Conservation (phyloP, 163 green algal genomes). For the Scenedesmus sp. region DNA sequence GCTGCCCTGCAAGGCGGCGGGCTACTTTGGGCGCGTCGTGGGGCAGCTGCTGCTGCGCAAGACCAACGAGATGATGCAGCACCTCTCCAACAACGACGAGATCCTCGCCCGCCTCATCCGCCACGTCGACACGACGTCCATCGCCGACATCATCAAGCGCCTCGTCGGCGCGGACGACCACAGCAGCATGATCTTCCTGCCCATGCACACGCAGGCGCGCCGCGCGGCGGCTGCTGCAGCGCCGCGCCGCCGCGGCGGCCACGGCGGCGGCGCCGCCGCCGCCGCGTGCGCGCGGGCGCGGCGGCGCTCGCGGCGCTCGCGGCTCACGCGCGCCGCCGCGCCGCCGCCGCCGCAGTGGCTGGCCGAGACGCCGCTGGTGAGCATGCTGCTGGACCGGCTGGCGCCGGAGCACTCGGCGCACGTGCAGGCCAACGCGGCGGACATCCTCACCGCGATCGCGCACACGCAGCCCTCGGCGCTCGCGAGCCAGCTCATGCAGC, state of each 20-base stretch:
- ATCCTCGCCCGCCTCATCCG: constrained; percentile 77
- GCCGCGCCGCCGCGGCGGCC: too few relatives aligned
- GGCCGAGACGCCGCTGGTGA: constrained; percentile 83
- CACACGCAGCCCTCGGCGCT: constrained; percentile 83
- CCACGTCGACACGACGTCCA: constrained; percentile 89
- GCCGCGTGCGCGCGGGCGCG: too few relatives aligned
- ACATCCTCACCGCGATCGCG: constrained; percentile 92
- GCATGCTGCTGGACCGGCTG: constrained; percentile 76
- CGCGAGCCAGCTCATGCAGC: constrained; percentile 70
- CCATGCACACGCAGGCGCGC: constrained; percentile 50
- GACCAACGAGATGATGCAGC: constrained; percentile 82
- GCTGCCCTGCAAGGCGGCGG: constrained; percentile 82
- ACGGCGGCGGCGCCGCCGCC: too few relatives aligned
- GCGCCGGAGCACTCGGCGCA: constrained; percentile 48
- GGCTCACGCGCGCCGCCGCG: too few relatives aligned
- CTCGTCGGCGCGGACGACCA: constrained; percentile 94
- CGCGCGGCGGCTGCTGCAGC: neutral
- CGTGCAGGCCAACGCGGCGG: constrained; percentile 83
- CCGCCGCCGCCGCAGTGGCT: constrained; percentile 85
- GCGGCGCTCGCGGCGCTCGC: too few relatives aligned
- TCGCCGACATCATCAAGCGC: constrained; percentile 93
- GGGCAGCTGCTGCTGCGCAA: constrained; percentile 86
- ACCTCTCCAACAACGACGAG: constrained; percentile 70
- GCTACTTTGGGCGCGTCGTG: constrained; percentile 93
- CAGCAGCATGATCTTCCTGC: constrained; percentile 68